Conservation (phyloP, 495 filamentous ascomycete genomes). For the Halenospora varia region DNA sequence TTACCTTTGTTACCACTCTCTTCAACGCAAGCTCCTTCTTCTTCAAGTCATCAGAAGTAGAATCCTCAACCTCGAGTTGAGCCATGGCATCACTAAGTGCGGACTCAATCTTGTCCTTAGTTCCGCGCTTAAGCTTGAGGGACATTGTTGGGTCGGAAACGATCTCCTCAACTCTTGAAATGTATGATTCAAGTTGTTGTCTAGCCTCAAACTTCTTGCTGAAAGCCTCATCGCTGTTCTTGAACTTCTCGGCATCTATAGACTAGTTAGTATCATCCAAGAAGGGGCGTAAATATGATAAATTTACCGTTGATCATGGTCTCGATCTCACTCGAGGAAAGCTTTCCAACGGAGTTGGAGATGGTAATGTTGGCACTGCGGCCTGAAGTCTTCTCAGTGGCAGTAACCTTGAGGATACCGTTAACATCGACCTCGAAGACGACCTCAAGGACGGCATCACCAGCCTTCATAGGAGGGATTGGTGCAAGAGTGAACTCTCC, state of each 20-base stretch:
- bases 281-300: not conserved
- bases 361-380: conserved; percentile 99
- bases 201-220: conserved; percentile 98
- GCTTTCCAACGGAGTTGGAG: conserved; percentile 98
- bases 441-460: conserved; percentile 94
- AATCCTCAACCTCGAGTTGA: conserved; percentile 84
- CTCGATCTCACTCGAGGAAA: conserved; percentile 92
- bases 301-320: conserved; percentile 87
- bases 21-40: conserved; percentile 99
- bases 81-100: conserved; percentile 83
- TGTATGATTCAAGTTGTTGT: conserved; percentile 99
- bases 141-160: conserved; percentile 93
- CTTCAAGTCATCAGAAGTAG: conserved; percentile 90
- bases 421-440: conserved; percentile 99
- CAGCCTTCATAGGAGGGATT: conserved; percentile 95
- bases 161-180: conserved; percentile 98
- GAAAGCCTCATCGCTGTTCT: conserved; percentile 95
- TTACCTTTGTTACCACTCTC: conserved; percentile 95
- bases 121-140: conserved; percentile 95
- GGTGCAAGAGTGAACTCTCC: conserved; percentile 98
- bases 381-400: conserved; percentile 97
- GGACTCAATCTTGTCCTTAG: conserved; percentile 99
- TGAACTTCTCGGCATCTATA: conserved; percentile 90
- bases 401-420: conserved; percentile 99
- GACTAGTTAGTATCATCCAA: conserved; percentile 7